A percentile compares a stretch with the other conserved stretches of the same genome.
These are phyloP conservation scores for Pythium aristosporum DNA, from an alignment of 352 stramenopile genomes.

Conservation along the genomic window DNA sequence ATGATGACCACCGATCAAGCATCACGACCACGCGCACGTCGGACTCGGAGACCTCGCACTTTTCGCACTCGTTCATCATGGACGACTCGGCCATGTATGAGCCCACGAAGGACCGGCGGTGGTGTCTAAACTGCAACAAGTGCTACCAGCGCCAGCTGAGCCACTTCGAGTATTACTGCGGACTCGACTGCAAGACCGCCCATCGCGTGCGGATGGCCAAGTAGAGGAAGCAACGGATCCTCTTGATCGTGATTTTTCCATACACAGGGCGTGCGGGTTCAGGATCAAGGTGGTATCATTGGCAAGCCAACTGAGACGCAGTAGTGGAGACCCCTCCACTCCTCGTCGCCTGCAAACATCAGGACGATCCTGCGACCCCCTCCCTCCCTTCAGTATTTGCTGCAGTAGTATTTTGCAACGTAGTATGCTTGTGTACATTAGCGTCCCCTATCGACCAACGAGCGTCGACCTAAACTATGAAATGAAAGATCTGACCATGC, in stretches of 20 bases:
- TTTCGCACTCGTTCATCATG: slow-evolving; percentile 22
- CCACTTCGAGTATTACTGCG: slow-evolving; percentile 70
- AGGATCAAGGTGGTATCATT: background rate
- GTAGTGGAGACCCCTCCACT: background rate
- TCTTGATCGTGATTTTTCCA: too few species aligned
- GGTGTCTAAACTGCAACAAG: slow-evolving; percentile 80
- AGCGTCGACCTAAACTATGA: background rate
- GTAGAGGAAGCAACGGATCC: slow-evolving; percentile 2
- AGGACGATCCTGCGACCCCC: too few species aligned
- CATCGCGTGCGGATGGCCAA: slow-evolving; percentile 40
- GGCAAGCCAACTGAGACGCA: background rate
- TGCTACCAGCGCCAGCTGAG: slow-evolving; percentile 69
- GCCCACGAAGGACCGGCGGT: slow-evolving; percentile 67
- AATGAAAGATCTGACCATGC: background rate
- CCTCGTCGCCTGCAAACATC: background rate
- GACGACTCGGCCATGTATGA: slow-evolving; percentile 34
- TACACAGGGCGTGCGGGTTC: background rate
- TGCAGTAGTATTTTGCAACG: background rate
- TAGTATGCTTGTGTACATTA: slow-evolving; percentile 9
- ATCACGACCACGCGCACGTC: slow-evolving; percentile 27
- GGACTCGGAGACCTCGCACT: slow-evolving; percentile 22
- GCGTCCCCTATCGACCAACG: background rate
- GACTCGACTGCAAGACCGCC: slow-evolving; percentile 67
- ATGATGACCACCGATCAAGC: slow-evolving; percentile 20
- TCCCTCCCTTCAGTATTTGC: too few species aligned